phyloP scores from a whole-genome alignment of 2,329 filamentous ascomycete genomes.

The Fusarium marasasianum region DNA sequence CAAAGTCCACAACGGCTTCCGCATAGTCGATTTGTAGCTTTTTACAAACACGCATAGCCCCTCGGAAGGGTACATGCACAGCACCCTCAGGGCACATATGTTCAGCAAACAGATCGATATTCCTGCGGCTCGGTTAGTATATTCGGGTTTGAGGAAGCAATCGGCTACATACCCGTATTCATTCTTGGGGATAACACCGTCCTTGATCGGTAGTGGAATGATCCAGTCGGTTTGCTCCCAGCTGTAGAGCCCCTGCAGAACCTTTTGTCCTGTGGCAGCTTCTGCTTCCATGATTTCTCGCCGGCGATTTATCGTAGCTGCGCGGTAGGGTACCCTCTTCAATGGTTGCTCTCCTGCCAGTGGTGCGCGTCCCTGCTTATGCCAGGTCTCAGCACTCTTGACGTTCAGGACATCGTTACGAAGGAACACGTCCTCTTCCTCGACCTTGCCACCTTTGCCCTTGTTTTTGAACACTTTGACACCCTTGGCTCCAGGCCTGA shows the following conservation, averaged over 20 bases:
- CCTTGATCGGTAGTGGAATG: constrained; percentile 83
- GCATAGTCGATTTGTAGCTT: constrained; percentile 87
- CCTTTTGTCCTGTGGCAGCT: constrained; percentile 81
- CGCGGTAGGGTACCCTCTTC: constrained; percentile 89
- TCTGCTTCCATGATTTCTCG: constrained; percentile 89
- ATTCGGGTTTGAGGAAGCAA: not conserved
- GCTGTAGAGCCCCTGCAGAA: constrained; percentile 86
- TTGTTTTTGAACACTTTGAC: constrained; percentile 79
- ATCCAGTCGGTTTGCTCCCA: constrained; percentile 93
- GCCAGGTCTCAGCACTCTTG: constrained; percentile 95
- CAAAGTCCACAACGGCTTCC: constrained; percentile 94
- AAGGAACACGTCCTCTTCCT: constrained; percentile 82
- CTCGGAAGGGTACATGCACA: constrained; percentile 82
- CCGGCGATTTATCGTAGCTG: constrained; percentile 86
- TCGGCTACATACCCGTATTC: constrained; percentile 70
- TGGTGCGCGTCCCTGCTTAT: constrained; percentile 90
- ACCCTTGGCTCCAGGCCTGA: constrained; percentile 73
- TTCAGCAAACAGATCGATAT: constrained; percentile 94
- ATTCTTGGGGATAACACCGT: constrained; percentile 93
- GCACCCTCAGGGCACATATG: constrained; percentile 91
- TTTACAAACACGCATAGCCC: constrained; percentile 82
- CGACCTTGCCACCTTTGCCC: constrained; percentile 76
- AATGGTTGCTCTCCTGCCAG: constrained; percentile 75
- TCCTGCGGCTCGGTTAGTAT: constrained; percentile 54
- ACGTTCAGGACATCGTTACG: constrained; percentile 84